Evolutionary conservation across 441 rosid species (phyloP).

Genomic region (Geranium incanum): DNA sequence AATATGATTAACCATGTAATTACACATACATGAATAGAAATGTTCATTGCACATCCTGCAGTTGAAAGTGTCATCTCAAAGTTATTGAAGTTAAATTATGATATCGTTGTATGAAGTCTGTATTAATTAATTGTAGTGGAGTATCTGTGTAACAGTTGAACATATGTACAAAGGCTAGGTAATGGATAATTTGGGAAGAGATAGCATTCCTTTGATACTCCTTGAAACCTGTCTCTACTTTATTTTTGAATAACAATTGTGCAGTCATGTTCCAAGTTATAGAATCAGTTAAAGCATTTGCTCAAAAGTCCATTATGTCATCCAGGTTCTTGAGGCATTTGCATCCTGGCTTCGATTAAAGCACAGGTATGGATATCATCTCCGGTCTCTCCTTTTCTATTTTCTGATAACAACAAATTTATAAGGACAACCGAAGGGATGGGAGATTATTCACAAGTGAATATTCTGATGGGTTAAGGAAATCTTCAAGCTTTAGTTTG

Average conservation of each 20-base stretch:
- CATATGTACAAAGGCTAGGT: background rate
- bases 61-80: too few relatives aligned
- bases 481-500: background rate
- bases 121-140: background rate
- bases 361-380: conserved; percentile 55
- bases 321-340: conserved; percentile 99
- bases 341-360: conserved; percentile 94
- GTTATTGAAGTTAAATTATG: background rate
- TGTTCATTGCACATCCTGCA: too few relatives aligned
- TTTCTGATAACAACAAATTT: background rate
- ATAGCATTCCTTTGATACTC: background rate
- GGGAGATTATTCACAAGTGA: background rate
- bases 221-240: conserved; percentile 1
- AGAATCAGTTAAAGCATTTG: background rate
- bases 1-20: background rate
- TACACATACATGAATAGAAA: background rate
- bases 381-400: background rate
- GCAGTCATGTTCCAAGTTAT: background rate
- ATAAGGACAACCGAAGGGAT: background rate
- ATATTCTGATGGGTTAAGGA: background rate
- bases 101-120: background rate
- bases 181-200: background rate
- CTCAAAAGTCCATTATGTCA: conserved; percentile 1
- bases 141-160: conserved; percentile 9
- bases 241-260: background rate